Percentiles rank a stretch among this genome's conserved stretches.
Conservation (phyloP, 768 basidiomycete species). For the Gautieria morchelliformis region DNA sequence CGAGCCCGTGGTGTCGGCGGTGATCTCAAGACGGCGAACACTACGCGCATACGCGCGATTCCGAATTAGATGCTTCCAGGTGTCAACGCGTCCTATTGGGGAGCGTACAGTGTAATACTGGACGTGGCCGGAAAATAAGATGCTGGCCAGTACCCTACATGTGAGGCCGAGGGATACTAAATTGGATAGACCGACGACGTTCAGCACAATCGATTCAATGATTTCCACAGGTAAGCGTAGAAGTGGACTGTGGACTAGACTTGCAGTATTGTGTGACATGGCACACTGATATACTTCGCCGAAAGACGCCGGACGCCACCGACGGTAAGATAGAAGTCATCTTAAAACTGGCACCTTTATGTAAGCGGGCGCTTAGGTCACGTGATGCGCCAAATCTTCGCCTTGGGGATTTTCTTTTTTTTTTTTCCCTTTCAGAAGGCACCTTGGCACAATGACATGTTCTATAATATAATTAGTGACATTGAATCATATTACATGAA, state of each 20-base stretch:
- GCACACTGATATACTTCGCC: too few species aligned
- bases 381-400: too few species aligned
- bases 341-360: too few species aligned
- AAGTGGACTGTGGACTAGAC: not conserved
- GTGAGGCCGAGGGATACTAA: not conserved
- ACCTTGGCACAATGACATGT: too few species aligned
- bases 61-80: not conserved
- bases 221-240: not conserved
- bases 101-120: not conserved
- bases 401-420: too few species aligned
- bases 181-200: not conserved
- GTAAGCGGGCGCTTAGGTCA: too few species aligned
- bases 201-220: not conserved
- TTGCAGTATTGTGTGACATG: too few species aligned
- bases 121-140: not conserved
- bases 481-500: too few species aligned
- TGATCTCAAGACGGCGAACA: not conserved
- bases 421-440: too few species aligned
- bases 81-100: not conserved
- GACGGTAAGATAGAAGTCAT: too few species aligned
- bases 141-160: not conserved
- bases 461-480: too few species aligned
- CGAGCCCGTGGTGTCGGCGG: not conserved
- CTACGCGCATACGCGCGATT: not conserved
- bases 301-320: too few species aligned